These are phyloP conservation scores for Bacidia gigantensis DNA, from an alignment of 495 filamentous ascomycete genomes.

Conservation along the genomic window DNA sequence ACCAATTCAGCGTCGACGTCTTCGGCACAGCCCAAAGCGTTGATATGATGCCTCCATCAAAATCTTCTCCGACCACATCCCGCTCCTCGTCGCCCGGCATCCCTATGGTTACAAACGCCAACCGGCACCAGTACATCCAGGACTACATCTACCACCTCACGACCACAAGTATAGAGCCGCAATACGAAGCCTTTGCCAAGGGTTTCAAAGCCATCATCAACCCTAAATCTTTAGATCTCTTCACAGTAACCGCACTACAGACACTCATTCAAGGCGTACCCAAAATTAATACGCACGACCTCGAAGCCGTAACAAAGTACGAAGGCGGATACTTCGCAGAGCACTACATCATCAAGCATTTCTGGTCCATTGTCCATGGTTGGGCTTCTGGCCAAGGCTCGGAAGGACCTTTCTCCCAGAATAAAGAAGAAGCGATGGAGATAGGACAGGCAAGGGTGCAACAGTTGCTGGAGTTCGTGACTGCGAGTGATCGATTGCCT, in stretches of 20 bases:
- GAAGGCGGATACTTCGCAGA: conserved; percentile 58
- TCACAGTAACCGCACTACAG: conserved; percentile 57
- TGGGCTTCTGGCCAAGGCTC: conserved; percentile 1
- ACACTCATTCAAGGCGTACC: conserved; percentile 68
- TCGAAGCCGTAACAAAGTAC: conserved; percentile 58
- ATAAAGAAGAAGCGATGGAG: background rate
- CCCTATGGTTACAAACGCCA: conserved; percentile 56
- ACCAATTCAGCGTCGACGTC: conserved; percentile 67
- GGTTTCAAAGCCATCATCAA: conserved; percentile 73
- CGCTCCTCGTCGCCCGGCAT: conserved; percentile 29
- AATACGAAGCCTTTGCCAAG: conserved; percentile 64
- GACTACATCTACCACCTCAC: conserved; percentile 84
- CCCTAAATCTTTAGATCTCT: conserved; percentile 51
- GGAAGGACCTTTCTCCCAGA: conserved; percentile 32
- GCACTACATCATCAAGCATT: conserved; percentile 56
- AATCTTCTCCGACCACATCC: background rate
- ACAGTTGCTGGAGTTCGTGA: conserved; percentile 82
- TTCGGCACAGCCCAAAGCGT: conserved; percentile 44
- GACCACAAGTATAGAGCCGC: conserved; percentile 57
- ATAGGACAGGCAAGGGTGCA: conserved; percentile 44
- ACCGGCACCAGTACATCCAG: conserved; percentile 63
- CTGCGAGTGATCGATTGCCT: conserved; percentile 79
- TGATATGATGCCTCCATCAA: conserved; percentile 33
- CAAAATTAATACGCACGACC: conserved; percentile 57
- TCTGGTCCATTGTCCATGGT: conserved; percentile 61